Evolutionary conservation across 768 basidiomycete genomes (phyloP), one percentile per base, ranked within the genome.

Genomic region (Gyrodon lividus): DNA sequence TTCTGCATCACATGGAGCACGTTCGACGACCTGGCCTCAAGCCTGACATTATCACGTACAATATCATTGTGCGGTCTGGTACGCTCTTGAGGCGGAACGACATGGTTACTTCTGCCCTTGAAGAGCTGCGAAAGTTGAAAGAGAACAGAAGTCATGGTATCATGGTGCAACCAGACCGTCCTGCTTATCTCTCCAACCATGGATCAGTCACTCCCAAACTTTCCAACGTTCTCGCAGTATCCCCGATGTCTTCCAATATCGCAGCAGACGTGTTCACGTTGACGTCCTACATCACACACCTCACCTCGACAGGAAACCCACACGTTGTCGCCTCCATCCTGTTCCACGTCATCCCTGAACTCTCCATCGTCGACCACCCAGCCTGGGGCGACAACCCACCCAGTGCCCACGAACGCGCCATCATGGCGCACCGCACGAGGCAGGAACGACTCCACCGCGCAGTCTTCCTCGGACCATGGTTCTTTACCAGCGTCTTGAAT

Each of bases 401-500:
- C 38, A 63, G 52, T 8, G 37, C 44, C 5, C 47, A 62, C 30
- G 57, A 69, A n/a, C 69, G 65, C n/a, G 50, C 59, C 20, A 37
- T 51, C n/a, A 62, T 59, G 50, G 62, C 56, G 33, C 62, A 31
- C 56, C 57, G 47, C 6, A 57, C 66, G 19, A 63, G 63, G 16
- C 56, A 71, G 33, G 63, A 62, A 19, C 69, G 63, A 33, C 56
- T 84, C 35, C 19, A 55, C 5, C 77, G 75, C 9, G 79, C 78
- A 2, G 71, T 79, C 9, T 44, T 37, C 3, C 76, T 79, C 20
- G 89, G 87, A 0, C 86, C 89, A 0, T 63, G 76, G 50, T 73
- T 86, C 53, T 81, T 88, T 57, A 72, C 80, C 1, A 66, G 74
- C 3, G 65, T 90, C 9, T 64, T 93, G 28, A 79, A 82, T 51